Evolutionary conservation across 257 asterid species (phyloP).

Genomic region (Solanum gracilifrons): DNA sequence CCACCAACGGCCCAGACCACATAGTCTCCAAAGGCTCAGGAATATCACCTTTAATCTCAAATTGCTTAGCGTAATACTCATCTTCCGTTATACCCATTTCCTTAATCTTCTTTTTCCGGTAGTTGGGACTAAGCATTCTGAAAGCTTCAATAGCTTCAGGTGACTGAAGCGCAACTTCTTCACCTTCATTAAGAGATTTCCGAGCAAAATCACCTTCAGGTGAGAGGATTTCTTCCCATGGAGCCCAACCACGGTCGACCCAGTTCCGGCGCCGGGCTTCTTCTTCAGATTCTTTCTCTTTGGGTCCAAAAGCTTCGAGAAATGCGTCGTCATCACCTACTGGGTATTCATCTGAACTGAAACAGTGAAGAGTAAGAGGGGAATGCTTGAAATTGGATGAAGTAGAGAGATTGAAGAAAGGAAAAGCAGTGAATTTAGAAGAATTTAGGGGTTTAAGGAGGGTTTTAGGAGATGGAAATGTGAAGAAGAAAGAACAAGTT

Average conservation of each 20-base stretch:
- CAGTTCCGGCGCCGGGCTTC: slow-evolving; percentile 80
- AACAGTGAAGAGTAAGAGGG: slow-evolving; percentile 14
- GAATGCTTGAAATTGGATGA: not conserved
- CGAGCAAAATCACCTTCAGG: slow-evolving; percentile 88
- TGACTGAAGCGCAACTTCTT: slow-evolving; percentile 77
- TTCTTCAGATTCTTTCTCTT: slow-evolving; percentile 78
- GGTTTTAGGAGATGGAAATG: slow-evolving; percentile 54
- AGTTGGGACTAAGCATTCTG: slow-evolving; percentile 63
- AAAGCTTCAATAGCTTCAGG: slow-evolving; percentile 89
- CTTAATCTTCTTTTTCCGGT: slow-evolving; percentile 42
- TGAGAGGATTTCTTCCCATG: slow-evolving; percentile 93
- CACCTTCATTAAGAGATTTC: slow-evolving; percentile 83
- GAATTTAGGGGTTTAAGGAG: slow-evolving; percentile 40
- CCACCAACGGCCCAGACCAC: slow-evolving; percentile 80
- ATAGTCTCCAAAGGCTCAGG: slow-evolving; percentile 56
- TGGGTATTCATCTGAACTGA: slow-evolving; percentile 74
- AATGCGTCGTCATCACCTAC: slow-evolving; percentile 74
- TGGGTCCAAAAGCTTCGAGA: slow-evolving; percentile 57
- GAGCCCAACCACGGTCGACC: slow-evolving; percentile 98
- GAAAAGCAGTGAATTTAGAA: not conserved
- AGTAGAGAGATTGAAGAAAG: not conserved
- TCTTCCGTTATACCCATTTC: slow-evolving; percentile 87
- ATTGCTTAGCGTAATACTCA: slow-evolving; percentile 80
- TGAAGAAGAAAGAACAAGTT: slow-evolving; percentile 17
- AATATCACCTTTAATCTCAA: slow-evolving; percentile 77